Conservation (phyloP, 1,139 yeast species). For the Blastobotrys apis region DNA sequence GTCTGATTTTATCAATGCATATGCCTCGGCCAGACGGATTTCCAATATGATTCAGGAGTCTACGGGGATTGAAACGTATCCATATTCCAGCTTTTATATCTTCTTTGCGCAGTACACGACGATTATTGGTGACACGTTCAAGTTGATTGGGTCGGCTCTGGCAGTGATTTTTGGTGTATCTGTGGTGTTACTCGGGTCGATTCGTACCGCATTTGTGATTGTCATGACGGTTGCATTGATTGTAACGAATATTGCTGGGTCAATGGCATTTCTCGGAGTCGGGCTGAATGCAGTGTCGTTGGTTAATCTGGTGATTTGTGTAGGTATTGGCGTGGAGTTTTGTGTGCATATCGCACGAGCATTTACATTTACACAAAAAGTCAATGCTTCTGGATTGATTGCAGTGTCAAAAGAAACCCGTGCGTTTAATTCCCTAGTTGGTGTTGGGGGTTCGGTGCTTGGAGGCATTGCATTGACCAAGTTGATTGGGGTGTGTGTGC, state of each 20-base stretch:
- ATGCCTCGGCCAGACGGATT: slow-evolving; percentile 67
- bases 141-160: slow-evolving; percentile 54
- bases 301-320: slow-evolving; percentile 83
- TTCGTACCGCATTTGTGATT: slow-evolving; percentile 54
- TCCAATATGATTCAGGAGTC: slow-evolving; percentile 50
- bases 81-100: slow-evolving; percentile 88
- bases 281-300: slow-evolving; percentile 84
- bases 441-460: slow-evolving; percentile 82
- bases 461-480: slow-evolving; percentile 90
- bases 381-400: slow-evolving; percentile 14
- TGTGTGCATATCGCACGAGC: slow-evolving; percentile 84
- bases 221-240: slow-evolving; percentile 59
- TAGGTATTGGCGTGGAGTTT: slow-evolving; percentile 90
- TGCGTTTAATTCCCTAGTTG: slow-evolving; percentile 58
- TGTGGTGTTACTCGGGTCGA: slow-evolving; percentile 60
- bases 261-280: slow-evolving; percentile 70
- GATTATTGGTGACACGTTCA: slow-evolving; percentile 54
- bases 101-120: slow-evolving; percentile 84
- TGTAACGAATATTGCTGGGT: slow-evolving; percentile 69
- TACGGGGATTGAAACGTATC: slow-evolving; percentile 61
- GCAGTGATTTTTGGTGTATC: slow-evolving; percentile 53
- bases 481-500: slow-evolving; percentile 76
- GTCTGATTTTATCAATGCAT: slow-evolving; percentile 75
- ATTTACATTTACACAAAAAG: slow-evolving; percentile 46
- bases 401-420: slow-evolving; percentile 36